Base-by-base conservation (phyloP, 805 yeast genomes). In the Kockiozyma suomiensis region DNA sequence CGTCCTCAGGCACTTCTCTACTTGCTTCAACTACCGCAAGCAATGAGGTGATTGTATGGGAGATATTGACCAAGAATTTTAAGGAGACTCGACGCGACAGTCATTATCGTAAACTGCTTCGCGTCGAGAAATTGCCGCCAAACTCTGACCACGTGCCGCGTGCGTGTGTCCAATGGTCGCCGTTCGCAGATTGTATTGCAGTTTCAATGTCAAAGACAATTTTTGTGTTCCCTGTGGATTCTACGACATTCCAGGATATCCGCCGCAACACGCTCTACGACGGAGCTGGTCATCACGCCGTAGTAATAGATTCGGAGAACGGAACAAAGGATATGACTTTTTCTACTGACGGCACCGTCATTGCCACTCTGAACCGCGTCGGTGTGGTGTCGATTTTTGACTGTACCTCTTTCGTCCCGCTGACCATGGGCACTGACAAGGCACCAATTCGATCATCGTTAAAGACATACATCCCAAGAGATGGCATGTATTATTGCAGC, bases 41-140 rank as follows among this genome's bases (percentile, higher is more conserved):
- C 42, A 62, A 61, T 21, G 66, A 62, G 30, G 52, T 62, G n/a
- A 60, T 62, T 35, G 64, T 58, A 2, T 62, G 66, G 66, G 66
- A 62, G 40, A 45, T 62, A 10, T 21, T 61, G 37, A 52, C 61
- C 23, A 62, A 26, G 46, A 52, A 40, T n/a, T 63, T 63, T 37
- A 40, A 35, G 42, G 46, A 42, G 19, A 40, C 60, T 17, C 37
- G 59, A 1, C 51, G 61, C n/a, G 51, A 58, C 23, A 58, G 51
- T 10, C 64, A 60, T 28, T 63, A 63, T 38, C 58, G 55, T 21
- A 62, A 62, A 47, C 54, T 62, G n/a, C 46, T 62, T 4, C 58
- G 64, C 7, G 56, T 62, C 19, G 66, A 61, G 51, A 62, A 62
- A 40, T 49, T 62, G 17, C 64, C 64, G 12, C 55, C 65, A 10